A percentile compares a stretch with the other conserved stretches of the same genome.
Conservation (phyloP, 345 rosid genomes). For the Firmiana major region DNA sequence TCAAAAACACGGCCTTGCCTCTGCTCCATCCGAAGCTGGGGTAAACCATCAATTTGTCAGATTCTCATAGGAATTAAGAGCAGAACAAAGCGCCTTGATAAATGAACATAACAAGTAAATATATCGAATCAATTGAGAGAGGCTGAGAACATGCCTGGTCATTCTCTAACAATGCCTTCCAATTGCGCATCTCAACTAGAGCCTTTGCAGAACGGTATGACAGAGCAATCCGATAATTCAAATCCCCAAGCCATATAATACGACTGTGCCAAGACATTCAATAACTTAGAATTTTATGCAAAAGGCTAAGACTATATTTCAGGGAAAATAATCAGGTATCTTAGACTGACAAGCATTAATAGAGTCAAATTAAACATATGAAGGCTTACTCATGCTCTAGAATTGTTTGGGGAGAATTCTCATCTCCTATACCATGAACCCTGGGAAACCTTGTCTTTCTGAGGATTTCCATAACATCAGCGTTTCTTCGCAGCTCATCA, state of each 20-base stretch:
- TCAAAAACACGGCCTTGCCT: constrained; percentile 66
- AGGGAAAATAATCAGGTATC: not conserved
- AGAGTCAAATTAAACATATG: not conserved
- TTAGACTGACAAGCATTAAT: not conserved
- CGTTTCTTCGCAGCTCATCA: constrained; percentile 83
- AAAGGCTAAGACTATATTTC: not conserved
- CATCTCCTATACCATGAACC: constrained; percentile 55
- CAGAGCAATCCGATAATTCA: constrained; percentile 88
- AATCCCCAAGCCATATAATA: constrained; percentile 94
- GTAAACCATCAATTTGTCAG: constrained; percentile 14
- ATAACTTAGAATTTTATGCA: not conserved
- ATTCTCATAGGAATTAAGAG: not conserved
- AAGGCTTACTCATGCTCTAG: constrained; percentile 74
- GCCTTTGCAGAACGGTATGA: constrained; percentile 82
- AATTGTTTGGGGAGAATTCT: constrained; percentile 79
- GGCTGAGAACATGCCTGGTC: constrained; percentile 65
- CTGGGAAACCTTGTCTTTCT: constrained; percentile 91
- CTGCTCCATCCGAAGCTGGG: constrained; percentile 79
- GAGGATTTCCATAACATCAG: constrained; percentile 94
- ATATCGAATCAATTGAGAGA: not conserved
- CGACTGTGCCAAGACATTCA: constrained; percentile 47
- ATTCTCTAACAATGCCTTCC: constrained; percentile 85
- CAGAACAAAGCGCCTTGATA: not conserved
- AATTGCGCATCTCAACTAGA: constrained; percentile 93
- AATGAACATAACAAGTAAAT: not conserved